These are phyloP conservation scores for barrel medic (Medicago truncatula) DNA, from an alignment of 306 rosid genomes.

Conservation along the genomic window DNA sequence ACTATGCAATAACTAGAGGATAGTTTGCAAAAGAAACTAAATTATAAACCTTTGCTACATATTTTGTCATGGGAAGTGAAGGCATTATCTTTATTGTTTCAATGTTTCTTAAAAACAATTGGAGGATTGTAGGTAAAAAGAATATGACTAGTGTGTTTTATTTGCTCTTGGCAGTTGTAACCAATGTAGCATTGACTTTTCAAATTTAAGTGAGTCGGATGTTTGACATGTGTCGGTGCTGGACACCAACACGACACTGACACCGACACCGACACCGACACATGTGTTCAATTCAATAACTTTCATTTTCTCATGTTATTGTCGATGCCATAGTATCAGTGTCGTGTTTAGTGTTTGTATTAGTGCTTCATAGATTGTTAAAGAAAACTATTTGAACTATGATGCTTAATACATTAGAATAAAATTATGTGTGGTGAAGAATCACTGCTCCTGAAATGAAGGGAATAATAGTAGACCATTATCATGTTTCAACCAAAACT, in stretches of 20 bases:
- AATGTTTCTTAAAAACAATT: background rate
- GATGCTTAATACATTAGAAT: background rate
- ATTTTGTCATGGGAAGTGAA: background rate
- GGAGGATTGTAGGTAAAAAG: background rate
- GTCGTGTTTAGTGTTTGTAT: background rate
- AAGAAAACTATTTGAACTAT: background rate
- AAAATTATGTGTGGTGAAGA: conserved; percentile 7
- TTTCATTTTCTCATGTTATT: background rate
- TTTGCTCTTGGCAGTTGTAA: background rate
- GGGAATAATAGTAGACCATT: conserved; percentile 21
- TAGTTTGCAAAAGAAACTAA: background rate
- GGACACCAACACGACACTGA: background rate
- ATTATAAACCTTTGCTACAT: background rate
- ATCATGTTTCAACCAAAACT: conserved; percentile 15
- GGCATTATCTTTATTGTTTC: background rate
- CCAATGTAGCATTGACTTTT: no score
- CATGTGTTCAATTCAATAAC: background rate
- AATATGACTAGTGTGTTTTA: background rate
- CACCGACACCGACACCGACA: background rate
- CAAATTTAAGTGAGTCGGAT: no score
- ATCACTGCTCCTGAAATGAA: conserved; percentile 14
- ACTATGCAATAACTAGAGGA: conserved; percentile 19
- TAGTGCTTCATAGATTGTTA: background rate
- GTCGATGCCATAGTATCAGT: background rate
- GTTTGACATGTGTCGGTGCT: no score